These are phyloP conservation scores for Calonectria hawksworthii DNA, from an alignment of 2,329 filamentous ascomycete genomes.

Conservation along the genomic window DNA sequence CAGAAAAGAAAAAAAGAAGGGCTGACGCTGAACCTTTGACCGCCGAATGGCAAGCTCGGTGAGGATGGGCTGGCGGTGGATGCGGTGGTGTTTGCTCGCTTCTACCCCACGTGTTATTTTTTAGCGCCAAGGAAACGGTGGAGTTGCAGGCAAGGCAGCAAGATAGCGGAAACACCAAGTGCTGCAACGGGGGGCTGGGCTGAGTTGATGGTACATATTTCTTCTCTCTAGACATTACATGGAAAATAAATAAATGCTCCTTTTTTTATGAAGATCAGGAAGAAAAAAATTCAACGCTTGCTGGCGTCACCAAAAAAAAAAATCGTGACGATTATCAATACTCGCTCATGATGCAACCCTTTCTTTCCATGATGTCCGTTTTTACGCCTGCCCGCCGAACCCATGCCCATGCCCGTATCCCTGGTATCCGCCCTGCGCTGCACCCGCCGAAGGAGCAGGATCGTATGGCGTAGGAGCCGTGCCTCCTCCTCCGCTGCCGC, in stretches of 20 bases:
- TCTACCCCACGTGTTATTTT: constrained; percentile 5
- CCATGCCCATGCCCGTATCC: background rate
- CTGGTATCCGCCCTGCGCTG: background rate
- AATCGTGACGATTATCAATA: background rate
- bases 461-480: background rate
- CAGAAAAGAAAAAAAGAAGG: too few relatives aligned
- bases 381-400: background rate
- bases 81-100: background rate
- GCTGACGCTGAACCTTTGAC: too few relatives aligned
- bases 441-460: background rate
- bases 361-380: background rate
- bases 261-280: background rate
- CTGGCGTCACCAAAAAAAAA: background rate
- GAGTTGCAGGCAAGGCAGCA: constrained; percentile 9
- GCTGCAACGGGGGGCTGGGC: background rate
- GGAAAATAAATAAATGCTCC: background rate
- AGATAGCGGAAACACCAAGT: background rate
- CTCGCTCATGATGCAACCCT: constrained; percentile 4
- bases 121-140: background rate
- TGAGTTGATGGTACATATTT: background rate
- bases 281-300: constrained; percentile 14
- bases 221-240: background rate
- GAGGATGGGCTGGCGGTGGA: too few relatives aligned
- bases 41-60: background rate
- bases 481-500: background rate